Base-by-base conservation (phyloP, 2,329 filamentous ascomycete genomes). In the Aotearoamyces nothofagi region DNA sequence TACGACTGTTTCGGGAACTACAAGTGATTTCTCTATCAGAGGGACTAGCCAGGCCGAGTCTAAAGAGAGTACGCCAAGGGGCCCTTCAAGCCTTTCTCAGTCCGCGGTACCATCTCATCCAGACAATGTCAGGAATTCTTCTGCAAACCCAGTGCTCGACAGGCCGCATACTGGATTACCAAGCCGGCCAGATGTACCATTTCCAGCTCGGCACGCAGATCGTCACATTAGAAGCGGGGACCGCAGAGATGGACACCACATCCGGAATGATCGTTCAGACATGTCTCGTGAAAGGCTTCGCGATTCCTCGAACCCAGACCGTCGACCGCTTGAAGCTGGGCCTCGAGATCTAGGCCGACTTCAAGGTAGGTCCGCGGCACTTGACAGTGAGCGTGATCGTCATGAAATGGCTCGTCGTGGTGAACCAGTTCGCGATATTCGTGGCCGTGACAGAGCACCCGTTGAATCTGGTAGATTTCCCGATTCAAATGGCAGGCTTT, bases 151-250 rank as follows among this genome's bases (percentile, higher is more conserved):
- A 16, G 4, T 37, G 4, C 33, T 35, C 31, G 42, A 47, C 16
- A 36, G 41, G 28, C 27, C 27, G 24, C 40, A 34, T 25, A 36
- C 38, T 14, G 43, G 34, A 17, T 40, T 51, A 20, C 47, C 49
- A 14, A 45, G 26, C 22, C 41, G 49, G 25, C 47, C 49, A 6
- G 49, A 51, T 24, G 46, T 35, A 9, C 42, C 47, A 15, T 37
- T 51, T 11, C 46, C 49, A 13, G 22, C 39, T 15, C 42, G 45
- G 9, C 43, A 47, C 32, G 34, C 35, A 9, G 46, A 50, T 23
- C 39, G 19, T 20, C 19, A 20, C n/a, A 20, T 20, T 7, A 20
- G 19, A 7, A 20, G 19, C 12, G 12, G 13, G 12, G 29, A 26
- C 6, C 22, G 24, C 11, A 13, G 15, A 11, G 26, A 20, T 3